Conservation (phyloP, 192 early-diverging fungal genomes). For the Borealophlyctis nickersoniae region DNA sequence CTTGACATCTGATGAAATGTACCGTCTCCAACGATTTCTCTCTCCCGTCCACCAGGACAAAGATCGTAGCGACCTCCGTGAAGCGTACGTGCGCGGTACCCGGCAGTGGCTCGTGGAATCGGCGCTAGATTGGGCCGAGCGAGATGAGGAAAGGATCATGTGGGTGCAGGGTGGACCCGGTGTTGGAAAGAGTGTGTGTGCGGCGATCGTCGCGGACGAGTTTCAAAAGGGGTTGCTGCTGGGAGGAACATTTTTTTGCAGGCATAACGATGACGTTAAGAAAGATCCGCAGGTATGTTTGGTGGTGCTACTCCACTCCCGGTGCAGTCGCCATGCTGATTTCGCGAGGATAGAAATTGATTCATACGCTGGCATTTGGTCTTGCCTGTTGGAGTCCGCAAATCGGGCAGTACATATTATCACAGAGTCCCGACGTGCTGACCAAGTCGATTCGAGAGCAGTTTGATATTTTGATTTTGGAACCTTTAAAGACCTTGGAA, state of each 20-base stretch:
- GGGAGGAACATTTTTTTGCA: neutral
- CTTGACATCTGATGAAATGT: neutral
- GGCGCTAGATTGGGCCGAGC: neutral
- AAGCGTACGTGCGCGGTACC: neutral
- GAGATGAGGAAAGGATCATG: neutral
- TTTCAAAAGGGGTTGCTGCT: neutral
- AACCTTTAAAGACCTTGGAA: neutral
- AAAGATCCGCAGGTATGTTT: slow-evolving; percentile 1
- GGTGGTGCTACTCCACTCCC: too few relatives aligned
- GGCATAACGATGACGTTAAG: neutral
- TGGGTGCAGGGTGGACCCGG: neutral
- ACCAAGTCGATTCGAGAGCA: neutral
- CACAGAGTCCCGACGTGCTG: neutral
- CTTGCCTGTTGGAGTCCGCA: neutral
- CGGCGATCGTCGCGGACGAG: neutral
- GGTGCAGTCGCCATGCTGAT: neutral
- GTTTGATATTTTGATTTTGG: neutral
- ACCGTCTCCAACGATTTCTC: neutral
- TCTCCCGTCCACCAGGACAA: neutral
- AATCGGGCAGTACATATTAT: neutral
- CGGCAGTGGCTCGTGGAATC: neutral
- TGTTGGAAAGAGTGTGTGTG: neutral
- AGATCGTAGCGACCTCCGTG: neutral
- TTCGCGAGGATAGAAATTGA: neutral
- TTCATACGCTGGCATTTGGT: neutral